phyloP scores from a whole-genome alignment of 2,329 filamentous ascomycete species.

The Leptodontidium sp. region DNA sequence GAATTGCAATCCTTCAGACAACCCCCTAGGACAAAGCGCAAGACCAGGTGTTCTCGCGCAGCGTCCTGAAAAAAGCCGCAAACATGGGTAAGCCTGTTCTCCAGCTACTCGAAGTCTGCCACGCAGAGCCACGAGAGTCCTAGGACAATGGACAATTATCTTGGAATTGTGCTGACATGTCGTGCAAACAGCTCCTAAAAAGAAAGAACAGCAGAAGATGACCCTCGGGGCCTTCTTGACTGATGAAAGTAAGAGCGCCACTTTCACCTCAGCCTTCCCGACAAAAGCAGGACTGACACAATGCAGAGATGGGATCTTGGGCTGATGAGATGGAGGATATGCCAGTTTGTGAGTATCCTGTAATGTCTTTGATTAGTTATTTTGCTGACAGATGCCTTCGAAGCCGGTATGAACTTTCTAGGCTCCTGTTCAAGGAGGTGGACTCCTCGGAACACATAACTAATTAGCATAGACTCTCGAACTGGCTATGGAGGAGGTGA shows the following conservation, averaged over 20 bases:
- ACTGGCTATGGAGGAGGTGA: slow-evolving; percentile 46
- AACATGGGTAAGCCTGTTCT: slow-evolving; percentile 63
- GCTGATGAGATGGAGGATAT: slow-evolving; percentile 96
- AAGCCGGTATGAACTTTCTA: slow-evolving; percentile 45
- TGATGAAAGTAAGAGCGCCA: slow-evolving; percentile 77
- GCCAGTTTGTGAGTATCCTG: slow-evolving; percentile 48
- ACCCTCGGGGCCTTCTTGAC: slow-evolving; percentile 94
- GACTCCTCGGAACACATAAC: not conserved
- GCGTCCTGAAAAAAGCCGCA: slow-evolving; percentile 58
- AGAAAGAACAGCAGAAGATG: slow-evolving; percentile 94
- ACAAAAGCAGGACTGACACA: slow-evolving; percentile 53
- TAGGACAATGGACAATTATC: slow-evolving; percentile 4
- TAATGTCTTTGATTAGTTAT: not conserved
- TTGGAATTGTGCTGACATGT: slow-evolving; percentile 52
- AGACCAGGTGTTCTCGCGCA: slow-evolving; percentile 51
- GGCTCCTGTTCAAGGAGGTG: not conserved
- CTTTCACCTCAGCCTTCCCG: slow-evolving; percentile 39
- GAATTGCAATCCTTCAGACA: slow-evolving; percentile 38
- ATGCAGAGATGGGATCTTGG: slow-evolving; percentile 84
- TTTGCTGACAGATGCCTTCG: slow-evolving; percentile 40
- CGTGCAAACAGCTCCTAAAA: slow-evolving; percentile 76
- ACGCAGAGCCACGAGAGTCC: slow-evolving; percentile 13
- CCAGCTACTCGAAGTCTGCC: slow-evolving; percentile 31
- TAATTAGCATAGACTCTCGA: slow-evolving; percentile 44
- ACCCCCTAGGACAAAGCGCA: slow-evolving; percentile 43